A percentile compares a stretch with the other conserved stretches of the same genome.
phyloP scores from a whole-genome alignment of 306 rosid species.

The Cucurbita ficifolia region DNA sequence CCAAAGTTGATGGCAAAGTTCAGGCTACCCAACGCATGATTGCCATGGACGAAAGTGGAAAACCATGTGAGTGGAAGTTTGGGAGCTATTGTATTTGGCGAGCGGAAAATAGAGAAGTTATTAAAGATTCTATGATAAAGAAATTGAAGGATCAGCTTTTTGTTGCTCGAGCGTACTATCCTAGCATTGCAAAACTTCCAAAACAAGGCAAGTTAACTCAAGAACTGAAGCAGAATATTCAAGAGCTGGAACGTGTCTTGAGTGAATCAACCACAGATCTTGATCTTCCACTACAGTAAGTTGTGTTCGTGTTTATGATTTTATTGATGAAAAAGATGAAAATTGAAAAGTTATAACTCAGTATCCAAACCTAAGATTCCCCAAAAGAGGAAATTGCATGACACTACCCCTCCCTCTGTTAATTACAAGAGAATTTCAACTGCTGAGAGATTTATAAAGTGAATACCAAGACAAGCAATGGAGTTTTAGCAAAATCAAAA shows the following conservation, averaged over 20 bases:
- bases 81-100: conserved; percentile 95
- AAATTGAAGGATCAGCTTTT: conserved; percentile 83
- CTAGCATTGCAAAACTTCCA: conserved; percentile 81
- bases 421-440: neutral
- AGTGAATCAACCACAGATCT: conserved; percentile 84
- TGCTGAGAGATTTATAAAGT: neutral
- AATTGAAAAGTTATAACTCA: neutral
- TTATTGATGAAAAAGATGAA: neutral
- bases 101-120: conserved; percentile 56
- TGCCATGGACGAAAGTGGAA: conserved; percentile 42
- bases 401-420: neutral
- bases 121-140: conserved; percentile 69
- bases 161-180: conserved; percentile 93
- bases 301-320: conserved; percentile 11
- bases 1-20: conserved; percentile 17
- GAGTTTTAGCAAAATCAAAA: neutral
- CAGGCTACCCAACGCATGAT: conserved; percentile 20
- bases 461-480: neutral
- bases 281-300: conserved; percentile 88
- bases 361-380: neutral
- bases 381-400: neutral
- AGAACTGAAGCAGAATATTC: conserved; percentile 77
- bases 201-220: conserved; percentile 61
- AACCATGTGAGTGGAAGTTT: conserved; percentile 63
- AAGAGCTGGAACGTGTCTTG: conserved; percentile 80